Evolutionary conservation across 2,329 filamentous ascomycete genomes (phyloP).

Genomic region (Pestalotiopsis sp.): DNA sequence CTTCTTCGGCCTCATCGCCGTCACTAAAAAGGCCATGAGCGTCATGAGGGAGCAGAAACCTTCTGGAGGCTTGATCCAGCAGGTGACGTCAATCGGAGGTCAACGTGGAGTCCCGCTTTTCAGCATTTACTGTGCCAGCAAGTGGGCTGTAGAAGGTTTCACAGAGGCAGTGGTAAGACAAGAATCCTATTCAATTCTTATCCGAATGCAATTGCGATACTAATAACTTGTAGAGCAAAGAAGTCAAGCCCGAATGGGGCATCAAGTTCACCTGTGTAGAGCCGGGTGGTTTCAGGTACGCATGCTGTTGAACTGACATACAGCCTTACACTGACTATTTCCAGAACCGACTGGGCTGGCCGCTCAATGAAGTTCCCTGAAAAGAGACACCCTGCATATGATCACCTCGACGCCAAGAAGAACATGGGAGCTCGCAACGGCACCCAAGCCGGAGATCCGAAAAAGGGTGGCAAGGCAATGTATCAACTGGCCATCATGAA

Average conservation of each 20-base stretch:
- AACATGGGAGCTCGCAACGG: slow-evolving; percentile 5
- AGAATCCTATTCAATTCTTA: no score
- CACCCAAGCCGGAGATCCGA: slow-evolving; percentile 4
- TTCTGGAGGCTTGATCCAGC: slow-evolving; percentile 4
- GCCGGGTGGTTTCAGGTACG: slow-evolving; percentile 20
- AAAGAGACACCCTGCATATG: slow-evolving; percentile 5
- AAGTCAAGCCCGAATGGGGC: slow-evolving; percentile 24
- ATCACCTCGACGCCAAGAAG: slow-evolving; percentile 7
- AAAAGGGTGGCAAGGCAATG: slow-evolving; percentile 8
- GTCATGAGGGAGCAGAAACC: slow-evolving; percentile 40
- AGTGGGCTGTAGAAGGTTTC: slow-evolving; percentile 25
- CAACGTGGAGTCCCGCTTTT: slow-evolving; percentile 10
- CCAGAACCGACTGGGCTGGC: slow-evolving; percentile 8
- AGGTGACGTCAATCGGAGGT: slow-evolving; percentile 10
- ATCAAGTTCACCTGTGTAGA: slow-evolving; percentile 26
- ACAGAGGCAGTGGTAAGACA: slow-evolving; percentile 20
- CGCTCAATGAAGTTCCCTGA: slow-evolving; percentile 9
- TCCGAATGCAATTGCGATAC: no score
- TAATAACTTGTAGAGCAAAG: slow-evolving; percentile 18
- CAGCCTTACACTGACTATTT: neutral
- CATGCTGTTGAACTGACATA: neutral
- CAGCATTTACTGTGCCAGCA: slow-evolving; percentile 24
- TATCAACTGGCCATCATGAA: slow-evolving; percentile 12
- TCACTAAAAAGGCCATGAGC: slow-evolving; percentile 39
- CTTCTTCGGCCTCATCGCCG: slow-evolving; percentile 44